phyloP scores from a whole-genome alignment of 495 filamentous ascomycete species.

The Lentithecium fluviatile region DNA sequence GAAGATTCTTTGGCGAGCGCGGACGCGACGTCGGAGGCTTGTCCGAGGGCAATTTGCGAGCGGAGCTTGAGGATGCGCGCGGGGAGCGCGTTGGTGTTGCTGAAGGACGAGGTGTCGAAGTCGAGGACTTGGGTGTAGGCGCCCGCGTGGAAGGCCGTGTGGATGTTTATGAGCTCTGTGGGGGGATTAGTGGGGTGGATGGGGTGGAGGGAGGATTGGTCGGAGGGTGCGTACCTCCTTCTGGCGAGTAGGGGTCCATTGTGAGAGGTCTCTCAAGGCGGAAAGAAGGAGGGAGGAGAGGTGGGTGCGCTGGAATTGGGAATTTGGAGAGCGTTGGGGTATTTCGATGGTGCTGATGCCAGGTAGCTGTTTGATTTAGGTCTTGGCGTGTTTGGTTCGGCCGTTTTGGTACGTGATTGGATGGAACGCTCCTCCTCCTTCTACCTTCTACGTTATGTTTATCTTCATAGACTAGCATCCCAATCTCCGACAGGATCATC shows the following conservation, averaged over 20 bases:
- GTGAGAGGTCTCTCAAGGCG: background rate
- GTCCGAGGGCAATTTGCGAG: conserved; percentile 75
- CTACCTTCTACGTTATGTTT: no score
- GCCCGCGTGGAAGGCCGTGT: conserved; percentile 91
- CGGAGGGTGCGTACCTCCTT: conserved; percentile 61
- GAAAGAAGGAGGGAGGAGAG: background rate
- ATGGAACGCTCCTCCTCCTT: background rate
- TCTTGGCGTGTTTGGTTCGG: conserved; percentile 13
- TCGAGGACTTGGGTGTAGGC: conserved; percentile 81
- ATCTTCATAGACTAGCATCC: no score
- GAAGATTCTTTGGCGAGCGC: conserved; percentile 63
- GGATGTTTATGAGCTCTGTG: conserved; percentile 90
- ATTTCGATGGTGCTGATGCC: conserved; percentile 10
- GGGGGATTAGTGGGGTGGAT: conserved; percentile 16
- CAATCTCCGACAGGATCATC: no score
- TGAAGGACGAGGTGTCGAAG: conserved; percentile 73
- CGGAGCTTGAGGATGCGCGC: conserved; percentile 79
- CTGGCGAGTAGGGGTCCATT: conserved; percentile 89
- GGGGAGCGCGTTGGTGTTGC: conserved; percentile 69
- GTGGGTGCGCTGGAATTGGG: background rate
- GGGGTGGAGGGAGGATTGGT: conserved; percentile 13
- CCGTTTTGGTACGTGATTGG: background rate
- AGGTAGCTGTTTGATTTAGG: conserved; percentile 12
- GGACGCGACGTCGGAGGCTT: conserved; percentile 67
- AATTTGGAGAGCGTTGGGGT: background rate